Conservation (phyloP, 2,329 filamentous ascomycete genomes). For the Trichoderma sp. region DNA sequence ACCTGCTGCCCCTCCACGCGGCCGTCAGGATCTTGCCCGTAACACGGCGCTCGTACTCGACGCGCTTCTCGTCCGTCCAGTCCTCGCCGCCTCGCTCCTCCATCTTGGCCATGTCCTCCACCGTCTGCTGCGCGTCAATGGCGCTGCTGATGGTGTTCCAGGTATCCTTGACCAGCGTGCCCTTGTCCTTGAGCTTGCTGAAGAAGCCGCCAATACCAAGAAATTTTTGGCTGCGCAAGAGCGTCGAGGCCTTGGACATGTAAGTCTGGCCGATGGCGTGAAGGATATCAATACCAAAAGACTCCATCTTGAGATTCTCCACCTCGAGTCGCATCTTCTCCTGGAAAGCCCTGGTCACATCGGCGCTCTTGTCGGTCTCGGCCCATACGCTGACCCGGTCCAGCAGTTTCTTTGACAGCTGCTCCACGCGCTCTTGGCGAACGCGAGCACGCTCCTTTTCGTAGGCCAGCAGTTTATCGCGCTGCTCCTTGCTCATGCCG, state of each 20-base stretch:
- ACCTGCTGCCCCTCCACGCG: slow-evolving; percentile 94
- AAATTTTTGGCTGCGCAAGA: slow-evolving; percentile 95
- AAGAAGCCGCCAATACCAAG: slow-evolving; percentile 96
- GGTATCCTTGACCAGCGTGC: slow-evolving; percentile 93
- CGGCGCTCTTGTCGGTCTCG: slow-evolving; percentile 85
- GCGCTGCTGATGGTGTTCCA: slow-evolving; percentile 97
- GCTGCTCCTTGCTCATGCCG: slow-evolving; percentile 85
- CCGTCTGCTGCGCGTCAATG: slow-evolving; percentile 95
- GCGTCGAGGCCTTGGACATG: slow-evolving; percentile 78
- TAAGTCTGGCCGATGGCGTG: slow-evolving; percentile 95
- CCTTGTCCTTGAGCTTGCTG: slow-evolving; percentile 91
- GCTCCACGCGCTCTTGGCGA: slow-evolving; percentile 87
- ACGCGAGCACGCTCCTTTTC: slow-evolving; percentile 82
- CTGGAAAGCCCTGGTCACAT: slow-evolving; percentile 87
- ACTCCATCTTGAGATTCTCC: slow-evolving; percentile 99
- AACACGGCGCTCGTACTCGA: slow-evolving; percentile 91
- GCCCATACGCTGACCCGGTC: slow-evolving; percentile 95
- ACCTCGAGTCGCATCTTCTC: slow-evolving; percentile 94
- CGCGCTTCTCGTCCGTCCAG: slow-evolving; percentile 97
- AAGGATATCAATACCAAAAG: slow-evolving; percentile 92
- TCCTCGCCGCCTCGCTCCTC: slow-evolving; percentile 94
- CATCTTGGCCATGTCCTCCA: slow-evolving; percentile 97
- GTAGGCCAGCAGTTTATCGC: slow-evolving; percentile 84
- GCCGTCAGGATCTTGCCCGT: slow-evolving; percentile 98
- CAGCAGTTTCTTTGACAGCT: slow-evolving; percentile 78